These are phyloP conservation scores for Funneliformis geosporum DNA, from an alignment of 192 early-diverging fungal species.

Conservation along the genomic window DNA sequence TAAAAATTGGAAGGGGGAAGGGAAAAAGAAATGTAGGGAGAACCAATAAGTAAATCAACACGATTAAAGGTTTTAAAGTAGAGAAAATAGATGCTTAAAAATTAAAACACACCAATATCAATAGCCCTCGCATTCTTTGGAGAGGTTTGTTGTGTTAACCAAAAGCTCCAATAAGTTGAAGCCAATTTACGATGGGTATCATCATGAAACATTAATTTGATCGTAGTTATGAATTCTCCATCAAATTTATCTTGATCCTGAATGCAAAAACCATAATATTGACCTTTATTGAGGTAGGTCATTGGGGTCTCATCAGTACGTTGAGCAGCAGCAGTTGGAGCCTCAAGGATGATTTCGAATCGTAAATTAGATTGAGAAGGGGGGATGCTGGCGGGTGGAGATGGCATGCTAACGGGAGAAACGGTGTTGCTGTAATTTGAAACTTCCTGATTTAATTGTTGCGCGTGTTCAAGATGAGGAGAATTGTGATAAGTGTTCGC, in stretches of 20 bases:
- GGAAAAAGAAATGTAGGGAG: neutral
- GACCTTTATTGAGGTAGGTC: conserved; percentile 76
- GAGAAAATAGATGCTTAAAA: neutral
- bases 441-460: conserved; percentile 27
- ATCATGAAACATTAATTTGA: conserved; percentile 73
- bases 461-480: conserved; percentile 26
- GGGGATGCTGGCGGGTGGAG: conserved; percentile 27
- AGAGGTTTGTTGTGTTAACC: conserved; percentile 66
- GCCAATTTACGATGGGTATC: conserved; percentile 65
- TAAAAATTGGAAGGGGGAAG: neutral
- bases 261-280: conserved; percentile 59
- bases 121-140: conserved; percentile 60
- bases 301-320: conserved; percentile 58
- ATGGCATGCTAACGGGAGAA: conserved; percentile 21
- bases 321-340: conserved; percentile 57
- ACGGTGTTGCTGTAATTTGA: conserved; percentile 17
- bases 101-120: conserved; percentile 54
- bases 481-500: conserved; percentile 21
- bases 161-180: conserved; percentile 70
- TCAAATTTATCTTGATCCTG: conserved; percentile 52
- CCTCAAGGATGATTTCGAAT: conserved; percentile 42
- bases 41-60: neutral
- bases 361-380: conserved; percentile 35
- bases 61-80: neutral
- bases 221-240: conserved; percentile 53